Evolutionary conservation across 306 rosid species (phyloP), one percentile per base, ranked within the genome.

Genomic region (Calophaca sinica): DNA sequence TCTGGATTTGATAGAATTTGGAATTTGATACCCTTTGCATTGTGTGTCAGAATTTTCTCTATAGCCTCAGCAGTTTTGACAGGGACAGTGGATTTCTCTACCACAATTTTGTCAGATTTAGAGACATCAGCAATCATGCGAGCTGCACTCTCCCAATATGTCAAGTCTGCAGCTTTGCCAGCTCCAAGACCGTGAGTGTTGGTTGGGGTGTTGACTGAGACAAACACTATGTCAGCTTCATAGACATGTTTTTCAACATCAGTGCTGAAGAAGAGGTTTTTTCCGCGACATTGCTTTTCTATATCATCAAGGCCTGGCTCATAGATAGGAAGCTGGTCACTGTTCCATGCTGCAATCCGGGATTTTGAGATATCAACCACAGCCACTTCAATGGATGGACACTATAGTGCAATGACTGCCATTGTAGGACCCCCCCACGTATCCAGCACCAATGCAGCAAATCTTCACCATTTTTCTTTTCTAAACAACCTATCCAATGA

Each of bases 371-470:
- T 90, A 66, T 93, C 98, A 29, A 93, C 98, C 20, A 93, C 98
- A 68, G 80, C 96, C 68, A 93, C 98, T 80, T 90, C 88, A 76
- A 90, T 68, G 29, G 86, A 52, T 7, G 98, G 96, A 81, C 96
- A 90, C 85, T 93, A 90, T 0, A 90, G 84, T 44, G 98, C 98
- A 79, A 93, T 93, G 70, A 93, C 93, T 2, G 98, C 98, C 98
- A 93, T 90, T 69, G 96, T 93, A 4, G 98, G 98, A 20, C 98
- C 98, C 44, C 44, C 98, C 98, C 2, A 93, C 98, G 79, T 93
- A 93, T 75, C 98, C 96, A 42, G 98, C 98, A 79, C 98, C 98
- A 86, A 93, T 93, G 88, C 98, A 93, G 74, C 98, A 93, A 82
- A 93, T 90, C 89, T 90, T 93, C 91, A 89, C 96, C 96, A 93